These are phyloP conservation scores for Mrakia gelida DNA, from an alignment of 768 basidiomycete genomes.

Conservation along the genomic window DNA sequence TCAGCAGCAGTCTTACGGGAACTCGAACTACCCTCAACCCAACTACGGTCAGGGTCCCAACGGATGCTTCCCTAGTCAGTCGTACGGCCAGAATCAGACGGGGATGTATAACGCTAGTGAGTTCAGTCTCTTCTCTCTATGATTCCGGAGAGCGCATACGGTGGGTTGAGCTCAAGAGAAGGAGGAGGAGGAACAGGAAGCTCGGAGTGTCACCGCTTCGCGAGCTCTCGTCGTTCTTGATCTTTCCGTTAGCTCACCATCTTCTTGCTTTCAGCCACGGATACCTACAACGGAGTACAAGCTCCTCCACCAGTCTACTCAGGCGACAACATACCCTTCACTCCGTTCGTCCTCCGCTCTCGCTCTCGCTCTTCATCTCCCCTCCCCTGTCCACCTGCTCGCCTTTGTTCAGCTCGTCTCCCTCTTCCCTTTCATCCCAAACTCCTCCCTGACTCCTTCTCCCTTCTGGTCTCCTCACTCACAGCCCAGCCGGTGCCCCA, in stretches of 20 bases:
- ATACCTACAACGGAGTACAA: background rate
- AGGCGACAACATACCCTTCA: background rate
- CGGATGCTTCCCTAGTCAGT: slow-evolving; percentile 1
- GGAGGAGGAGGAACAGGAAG: background rate
- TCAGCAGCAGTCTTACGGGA: background rate
- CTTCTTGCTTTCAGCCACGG: background rate
- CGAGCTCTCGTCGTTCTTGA: background rate
- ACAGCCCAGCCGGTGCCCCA: slow-evolving; percentile 1
- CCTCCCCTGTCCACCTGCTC: background rate
- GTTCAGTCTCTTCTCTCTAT: background rate
- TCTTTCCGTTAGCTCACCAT: background rate
- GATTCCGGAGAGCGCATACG: background rate
- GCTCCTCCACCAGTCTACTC: slow-evolving; percentile 9
- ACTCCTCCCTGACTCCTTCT: too few species aligned
- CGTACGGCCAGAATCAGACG: background rate
- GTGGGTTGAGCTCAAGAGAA: background rate
- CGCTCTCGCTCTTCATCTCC: background rate
- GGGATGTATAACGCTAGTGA: slow-evolving; percentile 5
- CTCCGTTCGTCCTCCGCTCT: background rate
- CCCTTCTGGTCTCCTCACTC: background rate
- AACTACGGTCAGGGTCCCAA: background rate
- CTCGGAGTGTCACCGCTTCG: background rate
- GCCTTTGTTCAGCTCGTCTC: background rate
- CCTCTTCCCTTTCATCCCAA: background rate
- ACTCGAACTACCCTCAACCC: background rate